phyloP scores from a whole-genome alignment of 495 filamentous ascomycete species.

The Pyrenopolyporus hunteri region DNA sequence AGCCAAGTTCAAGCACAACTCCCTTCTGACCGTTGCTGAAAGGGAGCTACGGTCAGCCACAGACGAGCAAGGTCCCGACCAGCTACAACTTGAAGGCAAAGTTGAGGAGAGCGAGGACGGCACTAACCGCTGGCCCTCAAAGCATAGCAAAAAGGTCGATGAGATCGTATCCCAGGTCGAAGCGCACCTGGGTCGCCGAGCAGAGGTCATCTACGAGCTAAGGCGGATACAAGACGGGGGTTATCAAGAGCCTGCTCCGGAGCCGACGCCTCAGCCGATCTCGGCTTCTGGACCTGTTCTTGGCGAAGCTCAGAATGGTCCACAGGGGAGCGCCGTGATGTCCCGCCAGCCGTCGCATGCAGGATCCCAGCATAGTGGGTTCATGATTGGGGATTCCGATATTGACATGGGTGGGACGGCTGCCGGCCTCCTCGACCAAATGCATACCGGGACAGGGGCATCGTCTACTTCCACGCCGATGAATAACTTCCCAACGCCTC shows the following conservation, averaged over 20 bases:
- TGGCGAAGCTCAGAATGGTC: conserved; percentile 31
- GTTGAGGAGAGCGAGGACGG: conserved; percentile 61
- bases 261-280: conserved; percentile 42
- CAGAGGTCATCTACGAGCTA: conserved; percentile 65
- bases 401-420: conserved; percentile 70
- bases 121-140: conserved; percentile 47
- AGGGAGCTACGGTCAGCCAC: conserved; percentile 62
- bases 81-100: conserved; percentile 68
- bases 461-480: conserved; percentile 58
- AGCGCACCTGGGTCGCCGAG: conserved; percentile 59
- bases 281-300: conserved; percentile 16
- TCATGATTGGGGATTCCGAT: conserved; percentile 62
- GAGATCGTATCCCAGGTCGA: conserved; percentile 66
- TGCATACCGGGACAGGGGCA: conserved; percentile 60
- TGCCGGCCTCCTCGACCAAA: conserved; percentile 68
- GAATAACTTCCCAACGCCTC: conserved; percentile 54
- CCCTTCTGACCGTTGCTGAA: conserved; percentile 68
- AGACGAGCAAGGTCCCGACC: conserved; percentile 61
- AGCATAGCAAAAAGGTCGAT: conserved; percentile 61
- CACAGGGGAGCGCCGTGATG: conserved; percentile 38
- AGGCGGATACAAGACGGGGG: conserved; percentile 72
- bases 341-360: conserved; percentile 55
- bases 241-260: conserved; percentile 62
- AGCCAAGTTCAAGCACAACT: conserved; percentile 72
- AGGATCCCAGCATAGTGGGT: conserved; percentile 57